Evolutionary conservation across 1,284 basidiomycete species (phyloP).

Genomic region (Ustilago xerochloae): DNA sequence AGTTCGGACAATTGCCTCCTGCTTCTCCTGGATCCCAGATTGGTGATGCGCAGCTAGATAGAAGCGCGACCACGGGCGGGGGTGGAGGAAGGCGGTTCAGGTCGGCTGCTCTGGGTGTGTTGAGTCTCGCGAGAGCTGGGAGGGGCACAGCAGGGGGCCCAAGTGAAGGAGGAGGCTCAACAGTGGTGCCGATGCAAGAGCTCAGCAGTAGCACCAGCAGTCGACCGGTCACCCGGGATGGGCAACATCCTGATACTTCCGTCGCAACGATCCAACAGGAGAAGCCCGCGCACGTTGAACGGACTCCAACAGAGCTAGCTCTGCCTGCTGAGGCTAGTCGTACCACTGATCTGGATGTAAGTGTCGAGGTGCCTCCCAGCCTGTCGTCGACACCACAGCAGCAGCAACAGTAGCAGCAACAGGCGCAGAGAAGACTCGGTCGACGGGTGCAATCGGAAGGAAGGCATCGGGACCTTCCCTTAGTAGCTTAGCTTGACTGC

Average conservation of each 20-base stretch:
- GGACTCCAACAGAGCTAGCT: slow-evolving; percentile 4
- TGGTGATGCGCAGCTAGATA: slow-evolving; percentile 15
- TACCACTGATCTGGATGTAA: slow-evolving; percentile 13
- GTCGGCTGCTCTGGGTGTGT: slow-evolving; percentile 35
- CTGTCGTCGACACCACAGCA: neutral
- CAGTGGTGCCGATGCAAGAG: slow-evolving; percentile 31
- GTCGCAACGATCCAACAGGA: neutral
- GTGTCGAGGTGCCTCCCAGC: slow-evolving; percentile 8
- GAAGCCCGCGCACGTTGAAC: neutral
- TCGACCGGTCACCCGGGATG: too few relatives aligned
- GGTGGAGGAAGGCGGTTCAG: slow-evolving; percentile 13
- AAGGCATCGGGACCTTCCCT: too few relatives aligned
- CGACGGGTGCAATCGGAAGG: too few relatives aligned
- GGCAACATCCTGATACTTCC: too few relatives aligned
- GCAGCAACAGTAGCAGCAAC: neutral
- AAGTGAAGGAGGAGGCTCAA: neutral
- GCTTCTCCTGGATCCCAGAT: slow-evolving; percentile 21
- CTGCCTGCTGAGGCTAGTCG: slow-evolving; percentile 30
- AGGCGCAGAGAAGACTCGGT: too few relatives aligned
- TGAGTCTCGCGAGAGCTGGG: slow-evolving; percentile 18
- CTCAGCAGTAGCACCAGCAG: neutral
- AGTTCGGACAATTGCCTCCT: slow-evolving; percentile 31
- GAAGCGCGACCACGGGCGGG: slow-evolving; percentile 18
- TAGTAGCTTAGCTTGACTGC: too few relatives aligned
- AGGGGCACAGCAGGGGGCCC: neutral